Evolutionary conservation across 2,329 filamentous ascomycete genomes (phyloP).

Genomic region (Helminthosporium solani): DNA sequence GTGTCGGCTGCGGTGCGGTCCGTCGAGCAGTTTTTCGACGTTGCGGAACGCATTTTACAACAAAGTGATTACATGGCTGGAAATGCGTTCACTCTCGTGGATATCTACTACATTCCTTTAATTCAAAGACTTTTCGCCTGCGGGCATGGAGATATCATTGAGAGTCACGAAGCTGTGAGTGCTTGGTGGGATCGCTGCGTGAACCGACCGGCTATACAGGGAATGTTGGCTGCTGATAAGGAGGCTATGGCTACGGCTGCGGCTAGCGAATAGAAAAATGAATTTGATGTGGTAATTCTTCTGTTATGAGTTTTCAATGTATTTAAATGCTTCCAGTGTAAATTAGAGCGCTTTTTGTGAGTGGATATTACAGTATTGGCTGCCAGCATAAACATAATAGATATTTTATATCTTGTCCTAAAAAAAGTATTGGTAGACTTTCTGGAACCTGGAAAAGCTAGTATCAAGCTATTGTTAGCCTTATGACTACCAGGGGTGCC

Average conservation of each 20-base stretch:
- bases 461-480: too few species aligned
- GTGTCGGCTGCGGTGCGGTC: slow-evolving; percentile 42
- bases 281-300: too few species aligned
- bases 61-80: slow-evolving; percentile 49
- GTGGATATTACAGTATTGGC: too few species aligned
- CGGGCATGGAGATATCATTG: slow-evolving; percentile 15
- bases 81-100: slow-evolving; percentile 46
- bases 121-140: slow-evolving; percentile 45
- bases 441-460: too few species aligned
- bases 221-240: slow-evolving; percentile 16
- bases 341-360: too few species aligned
- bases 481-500: too few species aligned
- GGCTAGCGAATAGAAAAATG: too few species aligned
- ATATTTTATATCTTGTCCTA: too few species aligned
- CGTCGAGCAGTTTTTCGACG: slow-evolving; percentile 48
- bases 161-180: slow-evolving; percentile 15
- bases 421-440: too few species aligned
- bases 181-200: slow-evolving; percentile 22
- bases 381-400: too few species aligned
- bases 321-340: too few species aligned
- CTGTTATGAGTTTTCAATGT: too few species aligned
- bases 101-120: slow-evolving; percentile 53
- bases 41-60: slow-evolving; percentile 45
- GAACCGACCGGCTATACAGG: slow-evolving; percentile 18
- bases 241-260: slow-evolving; percentile 11